Evolutionary conservation across 345 rosid species (phyloP).

Genomic region (Eucalyptus tenuipes): DNA sequence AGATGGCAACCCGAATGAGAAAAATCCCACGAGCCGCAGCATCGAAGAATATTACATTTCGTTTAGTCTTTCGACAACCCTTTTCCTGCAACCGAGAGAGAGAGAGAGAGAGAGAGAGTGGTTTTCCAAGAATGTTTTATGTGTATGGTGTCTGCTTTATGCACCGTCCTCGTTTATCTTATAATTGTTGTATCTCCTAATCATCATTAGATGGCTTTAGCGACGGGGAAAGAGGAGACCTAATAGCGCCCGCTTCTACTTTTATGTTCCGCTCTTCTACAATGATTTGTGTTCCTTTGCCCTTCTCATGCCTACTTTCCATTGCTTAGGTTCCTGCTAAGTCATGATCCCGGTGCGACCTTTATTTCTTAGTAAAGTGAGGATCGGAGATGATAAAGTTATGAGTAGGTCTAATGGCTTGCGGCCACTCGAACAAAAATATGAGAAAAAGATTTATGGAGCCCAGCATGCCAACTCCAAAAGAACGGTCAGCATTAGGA

Average conservation of each 20-base stretch:
- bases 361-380: background rate
- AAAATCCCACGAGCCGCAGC: background rate
- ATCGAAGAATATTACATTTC: background rate
- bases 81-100: background rate
- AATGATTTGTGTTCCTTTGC: background rate
- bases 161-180: background rate
- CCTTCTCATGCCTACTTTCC: background rate
- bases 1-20: background rate
- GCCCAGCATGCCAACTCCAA: background rate
- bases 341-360: background rate
- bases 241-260: background rate
- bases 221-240: background rate
- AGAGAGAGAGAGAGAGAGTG: background rate
- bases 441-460: background rate
- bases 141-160: background rate
- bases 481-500: background rate
- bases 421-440: background rate
- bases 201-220: background rate
- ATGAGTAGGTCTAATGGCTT: background rate
- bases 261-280: background rate
- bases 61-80: background rate
- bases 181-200: background rate
- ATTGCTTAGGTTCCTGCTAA: background rate
- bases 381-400: background rate
- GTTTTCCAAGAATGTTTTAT: background rate